These are phyloP conservation scores for Anastatica hierochuntica DNA, from an alignment of 345 rosid species.

Conservation along the genomic window DNA sequence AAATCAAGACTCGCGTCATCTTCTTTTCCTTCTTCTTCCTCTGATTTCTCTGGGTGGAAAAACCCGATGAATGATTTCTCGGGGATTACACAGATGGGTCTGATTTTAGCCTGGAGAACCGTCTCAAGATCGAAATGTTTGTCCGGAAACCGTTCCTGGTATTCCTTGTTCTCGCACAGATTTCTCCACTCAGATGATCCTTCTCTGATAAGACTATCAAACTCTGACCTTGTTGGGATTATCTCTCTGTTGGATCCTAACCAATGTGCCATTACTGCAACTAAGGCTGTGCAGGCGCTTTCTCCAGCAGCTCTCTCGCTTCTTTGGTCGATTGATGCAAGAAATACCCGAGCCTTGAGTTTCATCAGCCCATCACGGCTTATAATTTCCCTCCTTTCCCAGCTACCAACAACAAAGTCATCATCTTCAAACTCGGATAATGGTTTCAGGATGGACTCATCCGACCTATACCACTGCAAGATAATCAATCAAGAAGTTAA, in stretches of 20 bases:
- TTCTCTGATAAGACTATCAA: conserved; percentile 76
- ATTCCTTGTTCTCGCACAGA: conserved; percentile 63
- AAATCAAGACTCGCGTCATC: conserved; percentile 64
- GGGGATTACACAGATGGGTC: conserved; percentile 52
- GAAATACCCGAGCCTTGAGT: conserved; percentile 58
- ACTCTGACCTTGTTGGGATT: conserved; percentile 86
- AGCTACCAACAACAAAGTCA: conserved; percentile 67
- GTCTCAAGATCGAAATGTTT: conserved; percentile 90
- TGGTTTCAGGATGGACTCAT: conserved; percentile 45
- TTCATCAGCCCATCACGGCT: conserved; percentile 88
- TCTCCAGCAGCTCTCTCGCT: conserved; percentile 86
- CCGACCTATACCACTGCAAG: too few relatives aligned
- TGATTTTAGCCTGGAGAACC: conserved; percentile 71
- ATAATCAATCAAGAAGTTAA: too few relatives aligned
- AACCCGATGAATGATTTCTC: conserved; percentile 76
- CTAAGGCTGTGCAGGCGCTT: conserved; percentile 84
- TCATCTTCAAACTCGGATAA: conserved; percentile 83
- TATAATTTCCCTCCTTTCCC: conserved; percentile 63
- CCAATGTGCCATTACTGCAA: conserved; percentile 87
- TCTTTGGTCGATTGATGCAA: conserved; percentile 89
- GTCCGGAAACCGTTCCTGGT: conserved; percentile 66
- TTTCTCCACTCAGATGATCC: conserved; percentile 92
- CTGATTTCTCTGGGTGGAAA: conserved; percentile 47
- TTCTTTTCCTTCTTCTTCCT: conserved; percentile 30
- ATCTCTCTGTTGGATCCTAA: conserved; percentile 55